Conservation (phyloP, 202 grass and related monocot species). For the Musa balbisiana region DNA sequence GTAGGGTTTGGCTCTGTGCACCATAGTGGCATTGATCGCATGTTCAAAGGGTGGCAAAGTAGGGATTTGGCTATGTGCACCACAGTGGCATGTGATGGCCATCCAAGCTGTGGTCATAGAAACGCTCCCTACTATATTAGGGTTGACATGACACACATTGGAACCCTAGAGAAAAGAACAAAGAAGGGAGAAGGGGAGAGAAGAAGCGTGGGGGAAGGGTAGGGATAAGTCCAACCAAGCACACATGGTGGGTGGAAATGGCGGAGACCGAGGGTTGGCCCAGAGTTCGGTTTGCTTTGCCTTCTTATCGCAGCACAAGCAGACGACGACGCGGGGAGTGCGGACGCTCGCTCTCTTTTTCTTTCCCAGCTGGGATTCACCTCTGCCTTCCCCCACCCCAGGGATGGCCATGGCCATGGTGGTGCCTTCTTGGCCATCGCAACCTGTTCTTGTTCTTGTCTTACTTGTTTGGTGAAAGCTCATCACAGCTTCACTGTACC, state of each 20-base stretch:
- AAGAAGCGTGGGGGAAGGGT: not conserved
- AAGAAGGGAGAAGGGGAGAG: conserved; percentile 19
- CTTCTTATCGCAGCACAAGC: conserved; percentile 8
- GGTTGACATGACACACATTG: conserved; percentile 36
- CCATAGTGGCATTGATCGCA: not conserved
- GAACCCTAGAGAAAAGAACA: conserved; percentile 6
- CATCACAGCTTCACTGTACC: no score
- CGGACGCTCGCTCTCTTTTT: not conserved
- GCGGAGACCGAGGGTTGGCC: not conserved
- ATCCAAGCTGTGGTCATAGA: not conserved
- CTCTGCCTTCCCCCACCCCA: not conserved
- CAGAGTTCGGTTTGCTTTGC: conserved; percentile 7
- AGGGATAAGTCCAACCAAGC: not conserved
- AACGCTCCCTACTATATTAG: conserved; percentile 22
- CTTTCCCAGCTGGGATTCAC: not conserved
- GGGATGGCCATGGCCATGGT: not conserved
- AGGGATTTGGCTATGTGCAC: not conserved
- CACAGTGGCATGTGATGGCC: not conserved
- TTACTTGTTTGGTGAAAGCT: no score
- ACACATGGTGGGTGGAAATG: not conserved
- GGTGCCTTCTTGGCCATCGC: not conserved
- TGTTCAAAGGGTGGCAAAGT: not conserved
- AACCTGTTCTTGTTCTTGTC: no score
- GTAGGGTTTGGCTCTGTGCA: not conserved
- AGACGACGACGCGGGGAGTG: conserved; percentile 10